Evolutionary conservation across 2,329 filamentous ascomycete species (phyloP).

Genomic region (Coniochaeta prunicola): DNA sequence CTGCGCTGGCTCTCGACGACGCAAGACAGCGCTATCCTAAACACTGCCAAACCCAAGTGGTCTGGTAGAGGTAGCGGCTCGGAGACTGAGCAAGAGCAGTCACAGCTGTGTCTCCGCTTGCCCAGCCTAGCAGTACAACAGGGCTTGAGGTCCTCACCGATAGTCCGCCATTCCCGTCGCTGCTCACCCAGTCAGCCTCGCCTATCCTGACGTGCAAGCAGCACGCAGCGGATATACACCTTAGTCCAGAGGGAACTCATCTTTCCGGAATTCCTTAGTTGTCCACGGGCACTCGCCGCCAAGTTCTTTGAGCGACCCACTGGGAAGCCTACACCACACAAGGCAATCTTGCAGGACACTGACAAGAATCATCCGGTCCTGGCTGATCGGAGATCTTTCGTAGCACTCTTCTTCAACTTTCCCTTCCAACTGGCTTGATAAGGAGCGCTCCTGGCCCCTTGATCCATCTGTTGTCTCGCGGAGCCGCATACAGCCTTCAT

Average conservation of each 20-base stretch:
- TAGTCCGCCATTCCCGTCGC: neutral
- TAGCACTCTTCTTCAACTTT: neutral
- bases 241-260: neutral
- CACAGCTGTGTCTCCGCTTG: neutral
- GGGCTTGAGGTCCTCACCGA: neutral
- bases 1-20: neutral
- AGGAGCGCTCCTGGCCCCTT: neutral
- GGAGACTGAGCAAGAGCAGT: neutral
- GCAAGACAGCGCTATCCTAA: neutral
- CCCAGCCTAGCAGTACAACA: slow-evolving; percentile 1
- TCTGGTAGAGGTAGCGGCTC: neutral
- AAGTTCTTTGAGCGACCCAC: slow-evolving; percentile 2
- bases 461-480: neutral
- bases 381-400: neutral
- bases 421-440: neutral
- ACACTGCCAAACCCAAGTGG: neutral
- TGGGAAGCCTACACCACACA: neutral
- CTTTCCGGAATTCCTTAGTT: neutral
- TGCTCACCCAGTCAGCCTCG: neutral
- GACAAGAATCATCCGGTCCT: neutral
- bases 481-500: neutral
- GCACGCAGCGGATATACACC: neutral
- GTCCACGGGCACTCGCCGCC: slow-evolving; percentile 1
- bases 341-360: neutral
- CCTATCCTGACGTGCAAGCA: neutral